Evolutionary conservation across 78 protist genomes (phyloP), one percentile per base, ranked within the genome.

Genomic region (Cavenderia fasciculata): DNA sequence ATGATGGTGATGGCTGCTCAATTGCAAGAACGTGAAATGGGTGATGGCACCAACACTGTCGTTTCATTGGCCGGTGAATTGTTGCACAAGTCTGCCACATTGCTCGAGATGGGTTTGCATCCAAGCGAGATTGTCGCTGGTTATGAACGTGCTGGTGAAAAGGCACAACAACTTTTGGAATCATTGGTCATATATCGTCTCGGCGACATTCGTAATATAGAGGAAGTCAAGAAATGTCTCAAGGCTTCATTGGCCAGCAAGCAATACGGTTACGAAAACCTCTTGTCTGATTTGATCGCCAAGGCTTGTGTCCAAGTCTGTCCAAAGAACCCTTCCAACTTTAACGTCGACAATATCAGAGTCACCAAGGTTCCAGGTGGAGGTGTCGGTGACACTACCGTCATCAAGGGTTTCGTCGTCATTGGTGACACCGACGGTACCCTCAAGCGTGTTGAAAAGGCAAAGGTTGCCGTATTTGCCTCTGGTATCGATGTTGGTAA

Each of bases 281-380:
- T 98, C 65, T 71, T 99, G 7, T 41, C 97, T 7, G 78, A 63
- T 25, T 68, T 98, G 57, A 88, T 98, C 19, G 95, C 97, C 12
- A 90, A 94, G 36, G 99, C 99, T 16, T 97, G 99, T 75, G 14
- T 97, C 59, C 61, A 47, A 59, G 95, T 94, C 11, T 36, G 87
- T 18, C 97, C 96, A 68, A 96, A 94, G 86, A 79, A 95, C 51
- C 54, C 76, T n/a, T 52, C 19, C 10, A 68, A 92, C 63, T 99
- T 99, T 96, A 98, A 96, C 92, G 98, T 97, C 16, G 99, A 99
- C 94, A 99, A 98, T 66, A 97, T 99, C 3, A 94, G 99, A 44
- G 97, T 96, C 4, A 92, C 91, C 57, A 99, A 99, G 94, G 92
- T 99, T 54, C 59, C 68, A 19, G 99, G 99, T 36, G 95, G 94